Conservation (phyloP, 2,329 filamentous ascomycete species). For the Phaeosphaeriaceae sp. region DNA sequence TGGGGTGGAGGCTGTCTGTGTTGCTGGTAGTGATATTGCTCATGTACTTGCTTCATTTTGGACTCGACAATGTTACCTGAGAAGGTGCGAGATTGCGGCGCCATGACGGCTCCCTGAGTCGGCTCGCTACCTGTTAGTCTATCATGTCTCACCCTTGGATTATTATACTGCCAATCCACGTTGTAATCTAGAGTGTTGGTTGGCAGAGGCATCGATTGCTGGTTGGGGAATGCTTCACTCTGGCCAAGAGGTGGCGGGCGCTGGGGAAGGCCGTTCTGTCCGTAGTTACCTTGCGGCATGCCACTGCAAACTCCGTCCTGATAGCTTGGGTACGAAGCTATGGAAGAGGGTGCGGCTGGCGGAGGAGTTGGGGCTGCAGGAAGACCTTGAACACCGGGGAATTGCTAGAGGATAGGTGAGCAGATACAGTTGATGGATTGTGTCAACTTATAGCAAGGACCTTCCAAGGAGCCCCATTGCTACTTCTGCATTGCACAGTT, state of each 20-base stretch:
- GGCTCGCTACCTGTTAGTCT: conserved; percentile 1
- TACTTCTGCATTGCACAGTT: conserved; percentile 19
- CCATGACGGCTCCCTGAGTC: conserved; percentile 17
- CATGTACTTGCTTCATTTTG: conserved; percentile 18
- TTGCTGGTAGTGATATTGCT: conserved; percentile 25
- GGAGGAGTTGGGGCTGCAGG: conserved; percentile 38
- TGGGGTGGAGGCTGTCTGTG: conserved; percentile 14
- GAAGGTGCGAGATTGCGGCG: conserved; percentile 12
- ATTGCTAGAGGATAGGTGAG: conserved; percentile 27
- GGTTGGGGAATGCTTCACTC: conserved; percentile 11
- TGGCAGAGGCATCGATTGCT: conserved; percentile 13
- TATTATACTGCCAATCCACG: conserved; percentile 24
- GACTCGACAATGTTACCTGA: conserved; percentile 17
- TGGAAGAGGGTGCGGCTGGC: conserved; percentile 25
- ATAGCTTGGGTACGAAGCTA: conserved; percentile 25
- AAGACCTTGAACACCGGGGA: conserved; percentile 24
- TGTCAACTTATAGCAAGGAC: background rate
- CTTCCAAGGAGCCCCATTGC: background rate
- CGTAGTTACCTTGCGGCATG: conserved; percentile 14
- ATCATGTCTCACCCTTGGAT: conserved; percentile 14
- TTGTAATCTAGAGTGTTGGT: conserved; percentile 16
- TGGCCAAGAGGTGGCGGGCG: conserved; percentile 26
- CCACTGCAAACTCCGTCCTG: conserved; percentile 15
- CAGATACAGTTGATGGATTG: background rate
- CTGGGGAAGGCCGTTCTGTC: conserved; percentile 18